Evolutionary conservation across 1,284 basidiomycete species (phyloP).

Genomic region (Ustilago hordei): DNA sequence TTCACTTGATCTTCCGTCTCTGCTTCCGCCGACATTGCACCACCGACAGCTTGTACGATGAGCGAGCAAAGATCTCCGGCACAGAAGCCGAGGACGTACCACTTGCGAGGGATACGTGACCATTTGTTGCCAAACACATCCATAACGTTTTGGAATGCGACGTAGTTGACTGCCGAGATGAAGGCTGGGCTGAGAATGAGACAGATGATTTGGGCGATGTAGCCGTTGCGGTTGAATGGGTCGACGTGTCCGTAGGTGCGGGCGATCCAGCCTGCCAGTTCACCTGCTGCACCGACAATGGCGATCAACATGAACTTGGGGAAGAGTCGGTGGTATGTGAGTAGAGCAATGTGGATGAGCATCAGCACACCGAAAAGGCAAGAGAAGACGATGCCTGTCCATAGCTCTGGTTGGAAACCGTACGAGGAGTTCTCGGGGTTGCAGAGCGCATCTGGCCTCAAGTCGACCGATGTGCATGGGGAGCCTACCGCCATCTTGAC

Average conservation of each 20-base stretch:
- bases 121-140: slow-evolving; percentile 47
- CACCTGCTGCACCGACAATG: slow-evolving; percentile 36
- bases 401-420: slow-evolving; percentile 43
- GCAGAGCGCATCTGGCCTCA: slow-evolving; percentile 27
- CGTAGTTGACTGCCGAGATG: slow-evolving; percentile 52
- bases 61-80: slow-evolving; percentile 43
- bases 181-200: slow-evolving; percentile 53
- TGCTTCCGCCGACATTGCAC: slow-evolving; percentile 38
- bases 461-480: slow-evolving; percentile 19
- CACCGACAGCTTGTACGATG: slow-evolving; percentile 46
- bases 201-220: slow-evolving; percentile 51
- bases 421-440: slow-evolving; percentile 34
- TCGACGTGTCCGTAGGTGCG: slow-evolving; percentile 29
- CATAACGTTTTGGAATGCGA: slow-evolving; percentile 46
- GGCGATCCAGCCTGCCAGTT: slow-evolving; percentile 42
- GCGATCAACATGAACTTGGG: slow-evolving; percentile 45
- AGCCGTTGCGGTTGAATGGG: slow-evolving; percentile 43
- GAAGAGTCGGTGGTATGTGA: slow-evolving; percentile 27
- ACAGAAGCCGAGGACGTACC: slow-evolving; percentile 46
- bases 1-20: slow-evolving; percentile 16
- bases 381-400: slow-evolving; percentile 44
- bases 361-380: slow-evolving; percentile 29
- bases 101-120: slow-evolving; percentile 46
- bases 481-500: neutral
- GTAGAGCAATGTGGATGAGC: slow-evolving; percentile 28